Evolutionary conservation across 768 basidiomycete species (phyloP).

Genomic region (Boletus vinaceobasis): DNA sequence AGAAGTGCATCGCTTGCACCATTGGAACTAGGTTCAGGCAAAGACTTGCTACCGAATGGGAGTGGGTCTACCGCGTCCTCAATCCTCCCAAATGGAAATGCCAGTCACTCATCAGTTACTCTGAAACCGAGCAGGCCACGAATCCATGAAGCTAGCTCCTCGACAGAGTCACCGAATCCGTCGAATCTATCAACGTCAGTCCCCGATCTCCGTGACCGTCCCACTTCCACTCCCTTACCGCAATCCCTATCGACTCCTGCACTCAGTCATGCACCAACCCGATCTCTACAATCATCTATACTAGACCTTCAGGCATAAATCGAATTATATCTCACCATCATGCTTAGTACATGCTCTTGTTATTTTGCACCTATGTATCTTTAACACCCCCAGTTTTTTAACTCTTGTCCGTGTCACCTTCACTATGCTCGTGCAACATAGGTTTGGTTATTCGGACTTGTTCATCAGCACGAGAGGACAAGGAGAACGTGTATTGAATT

Average conservation of each 20-base stretch:
- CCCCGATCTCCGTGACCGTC: constrained; percentile 23
- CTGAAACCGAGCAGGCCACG: constrained; percentile 18
- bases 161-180: constrained; percentile 7
- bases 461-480: background rate
- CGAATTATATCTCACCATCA: constrained; percentile 16
- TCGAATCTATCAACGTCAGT: constrained; percentile 22
- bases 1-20: constrained; percentile 38
- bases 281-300: constrained; percentile 9
- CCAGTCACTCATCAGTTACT: constrained; percentile 18
- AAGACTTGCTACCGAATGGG: constrained; percentile 10
- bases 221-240: constrained; percentile 6
- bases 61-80: constrained; percentile 6
- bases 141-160: constrained; percentile 2
- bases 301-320: constrained; percentile 28
- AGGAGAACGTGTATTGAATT: constrained; percentile 1
- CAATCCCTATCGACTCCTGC: constrained; percentile 12
- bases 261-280: constrained; percentile 10
- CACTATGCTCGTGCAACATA: background rate
- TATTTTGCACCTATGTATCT: constrained; percentile 26
- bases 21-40: constrained; percentile 27
- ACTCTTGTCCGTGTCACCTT: background rate
- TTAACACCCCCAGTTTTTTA: constrained; percentile 5
- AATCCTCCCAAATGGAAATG: constrained; percentile 24
- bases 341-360: constrained; percentile 10
- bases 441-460: background rate